Conservation (phyloP, 1,139 yeast species). For the Waltiozyma sp. region DNA sequence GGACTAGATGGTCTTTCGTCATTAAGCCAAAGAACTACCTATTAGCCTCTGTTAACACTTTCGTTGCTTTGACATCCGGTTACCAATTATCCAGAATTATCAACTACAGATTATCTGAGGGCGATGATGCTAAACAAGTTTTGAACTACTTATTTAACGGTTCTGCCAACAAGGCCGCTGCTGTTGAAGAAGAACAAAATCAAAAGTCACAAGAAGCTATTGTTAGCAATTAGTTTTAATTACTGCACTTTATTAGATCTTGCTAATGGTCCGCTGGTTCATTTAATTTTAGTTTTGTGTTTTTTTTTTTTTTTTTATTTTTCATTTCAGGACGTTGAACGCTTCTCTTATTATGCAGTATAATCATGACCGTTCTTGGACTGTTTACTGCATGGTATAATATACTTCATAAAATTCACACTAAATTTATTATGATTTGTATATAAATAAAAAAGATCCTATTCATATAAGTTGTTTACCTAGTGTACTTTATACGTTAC, state of each 20-base stretch:
- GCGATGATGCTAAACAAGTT: constrained; percentile 43
- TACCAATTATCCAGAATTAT: constrained; percentile 66
- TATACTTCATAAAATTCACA: too few species aligned
- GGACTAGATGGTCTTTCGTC: constrained; percentile 98
- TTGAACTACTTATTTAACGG: constrained; percentile 48
- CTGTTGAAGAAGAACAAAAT: not conserved
- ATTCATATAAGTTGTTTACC: too few species aligned
- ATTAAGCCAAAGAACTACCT: constrained; percentile 81
- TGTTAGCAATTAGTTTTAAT: not conserved
- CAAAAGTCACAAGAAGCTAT: not conserved
- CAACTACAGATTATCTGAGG: constrained; percentile 44
- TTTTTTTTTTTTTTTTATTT: too few species aligned
- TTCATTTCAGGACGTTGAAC: not conserved
- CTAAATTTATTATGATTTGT: too few species aligned
- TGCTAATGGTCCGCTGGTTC: too few species aligned
- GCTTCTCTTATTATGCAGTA: not conserved
- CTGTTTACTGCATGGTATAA: too few species aligned
- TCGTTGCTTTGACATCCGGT: constrained; percentile 84
- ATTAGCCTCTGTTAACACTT: constrained; percentile 89
- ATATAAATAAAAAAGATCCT: too few species aligned
- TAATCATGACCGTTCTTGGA: too few species aligned
- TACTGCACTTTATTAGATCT: too few species aligned
- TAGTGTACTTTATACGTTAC: too few species aligned
- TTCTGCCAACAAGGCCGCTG: not conserved
- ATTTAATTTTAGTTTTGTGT: too few species aligned